Evolutionary conservation across 2,329 filamentous ascomycete genomes (phyloP).

Genomic region (Bipolaris sorokiniana): DNA sequence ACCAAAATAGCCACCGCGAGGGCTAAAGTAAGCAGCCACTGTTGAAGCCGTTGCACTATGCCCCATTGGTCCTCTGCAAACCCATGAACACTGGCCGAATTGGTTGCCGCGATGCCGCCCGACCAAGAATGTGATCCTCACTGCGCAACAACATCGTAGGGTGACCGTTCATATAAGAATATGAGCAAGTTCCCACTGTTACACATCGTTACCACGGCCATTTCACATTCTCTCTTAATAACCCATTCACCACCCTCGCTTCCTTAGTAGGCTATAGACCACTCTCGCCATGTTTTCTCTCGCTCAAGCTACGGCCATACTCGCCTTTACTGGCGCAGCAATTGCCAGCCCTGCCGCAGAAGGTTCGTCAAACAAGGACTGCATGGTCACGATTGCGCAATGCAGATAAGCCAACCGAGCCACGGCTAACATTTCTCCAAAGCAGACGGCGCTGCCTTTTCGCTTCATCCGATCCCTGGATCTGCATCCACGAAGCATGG

Average conservation of each 20-base stretch:
- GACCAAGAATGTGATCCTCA: neutral
- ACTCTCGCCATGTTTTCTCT: neutral
- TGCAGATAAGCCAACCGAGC: neutral
- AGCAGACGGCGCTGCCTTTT: neutral
- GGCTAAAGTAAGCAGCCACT: neutral
- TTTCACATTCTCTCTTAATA: neutral
- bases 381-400: neutral
- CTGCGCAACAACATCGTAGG: neutral
- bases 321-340: conserved; percentile 3
- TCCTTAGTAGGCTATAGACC: neutral
- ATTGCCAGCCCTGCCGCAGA: neutral
- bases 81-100: neutral
- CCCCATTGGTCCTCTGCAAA: neutral
- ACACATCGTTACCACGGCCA: neutral
- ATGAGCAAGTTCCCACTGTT: neutral
- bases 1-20: neutral
- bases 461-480: neutral
- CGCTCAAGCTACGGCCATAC: neutral
- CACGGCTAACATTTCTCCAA: neutral
- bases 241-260: neutral
- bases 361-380: neutral
- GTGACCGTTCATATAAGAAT: neutral
- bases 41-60: neutral
- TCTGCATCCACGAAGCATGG: neutral
- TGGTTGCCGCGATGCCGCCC: neutral